Conservation (phyloP, 768 basidiomycete species). For the Suillus discolor region DNA sequence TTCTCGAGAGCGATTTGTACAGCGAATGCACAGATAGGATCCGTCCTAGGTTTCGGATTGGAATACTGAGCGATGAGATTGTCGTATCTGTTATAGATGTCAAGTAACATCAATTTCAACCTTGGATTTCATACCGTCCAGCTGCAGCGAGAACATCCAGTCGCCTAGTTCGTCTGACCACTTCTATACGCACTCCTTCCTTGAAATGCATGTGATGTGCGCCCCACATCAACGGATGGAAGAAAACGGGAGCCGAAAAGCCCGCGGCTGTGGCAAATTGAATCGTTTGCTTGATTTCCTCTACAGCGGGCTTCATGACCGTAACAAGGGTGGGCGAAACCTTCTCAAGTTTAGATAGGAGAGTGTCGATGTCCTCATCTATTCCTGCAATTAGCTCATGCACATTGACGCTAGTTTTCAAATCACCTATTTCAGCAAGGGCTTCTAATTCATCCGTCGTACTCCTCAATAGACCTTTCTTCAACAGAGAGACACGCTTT, state of each 20-base stretch:
- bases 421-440: slow-evolving; percentile 60
- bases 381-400: slow-evolving; percentile 5
- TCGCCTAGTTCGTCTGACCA: slow-evolving; percentile 65
- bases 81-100: slow-evolving; percentile 58
- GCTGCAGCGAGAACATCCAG: slow-evolving; percentile 78
- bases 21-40: slow-evolving; percentile 66
- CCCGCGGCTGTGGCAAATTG: slow-evolving; percentile 63
- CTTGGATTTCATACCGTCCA: slow-evolving; percentile 56
- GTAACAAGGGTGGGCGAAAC: slow-evolving; percentile 53
- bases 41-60: slow-evolving; percentile 53
- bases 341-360: slow-evolving; percentile 60
- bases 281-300: slow-evolving; percentile 66
- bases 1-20: slow-evolving; percentile 81
- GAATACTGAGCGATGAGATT: slow-evolving; percentile 63
- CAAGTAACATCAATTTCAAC: slow-evolving; percentile 4
- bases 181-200: slow-evolving; percentile 75
- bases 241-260: slow-evolving; percentile 59
- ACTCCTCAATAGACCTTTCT: slow-evolving; percentile 68
- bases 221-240: slow-evolving; percentile 77
- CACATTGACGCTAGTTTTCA: neutral
- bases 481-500: slow-evolving; percentile 67
- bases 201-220: slow-evolving; percentile 66
- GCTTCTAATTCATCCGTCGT: slow-evolving; percentile 76
- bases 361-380: slow-evolving; percentile 67
- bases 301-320: slow-evolving; percentile 51